Evolutionary conservation across 1,284 basidiomycete genomes (phyloP).

Genomic region (Xerocomus minutiporus): DNA sequence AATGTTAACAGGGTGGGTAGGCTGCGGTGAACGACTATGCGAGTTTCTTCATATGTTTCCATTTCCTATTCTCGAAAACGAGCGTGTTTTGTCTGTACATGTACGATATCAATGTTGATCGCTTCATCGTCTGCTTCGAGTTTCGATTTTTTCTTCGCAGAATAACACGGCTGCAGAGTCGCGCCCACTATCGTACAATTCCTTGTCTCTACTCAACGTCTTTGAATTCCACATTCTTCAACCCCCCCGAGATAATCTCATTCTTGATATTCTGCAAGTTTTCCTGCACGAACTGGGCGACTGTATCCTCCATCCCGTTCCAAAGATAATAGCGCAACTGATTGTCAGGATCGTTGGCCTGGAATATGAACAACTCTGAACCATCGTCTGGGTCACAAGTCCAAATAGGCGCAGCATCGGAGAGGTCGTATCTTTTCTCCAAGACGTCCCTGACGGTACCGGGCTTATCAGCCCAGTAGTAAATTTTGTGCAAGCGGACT

Average conservation of each 20-base stretch:
- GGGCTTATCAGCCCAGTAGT: slow-evolving; percentile 6
- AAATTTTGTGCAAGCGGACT: background rate
- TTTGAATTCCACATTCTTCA: background rate
- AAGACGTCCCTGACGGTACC: slow-evolving; percentile 5
- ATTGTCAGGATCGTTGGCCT: background rate
- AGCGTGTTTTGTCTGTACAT: background rate
- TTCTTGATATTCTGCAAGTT: background rate
- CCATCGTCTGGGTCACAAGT: background rate
- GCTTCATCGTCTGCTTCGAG: background rate
- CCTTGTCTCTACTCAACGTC: too few species aligned
- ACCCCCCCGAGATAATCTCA: background rate
- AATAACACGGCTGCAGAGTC: too few species aligned
- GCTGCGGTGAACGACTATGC: background rate
- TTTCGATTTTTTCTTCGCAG: too few species aligned
- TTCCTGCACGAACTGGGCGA: background rate
- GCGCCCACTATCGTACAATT: too few species aligned
- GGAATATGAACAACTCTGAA: slow-evolving; percentile 3
- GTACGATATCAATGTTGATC: background rate
- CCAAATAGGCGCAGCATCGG: background rate
- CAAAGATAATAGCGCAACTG: background rate
- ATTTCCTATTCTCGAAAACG: background rate
- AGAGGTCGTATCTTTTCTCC: background rate
- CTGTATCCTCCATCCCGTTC: slow-evolving; percentile 4
- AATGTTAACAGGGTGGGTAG: too few species aligned
- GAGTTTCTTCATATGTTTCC: background rate